Percentiles rank a stretch among this genome's conserved stretches.
phyloP scores from a whole-genome alignment of 2,329 filamentous ascomycete species.

The Phialophora chinensis region DNA sequence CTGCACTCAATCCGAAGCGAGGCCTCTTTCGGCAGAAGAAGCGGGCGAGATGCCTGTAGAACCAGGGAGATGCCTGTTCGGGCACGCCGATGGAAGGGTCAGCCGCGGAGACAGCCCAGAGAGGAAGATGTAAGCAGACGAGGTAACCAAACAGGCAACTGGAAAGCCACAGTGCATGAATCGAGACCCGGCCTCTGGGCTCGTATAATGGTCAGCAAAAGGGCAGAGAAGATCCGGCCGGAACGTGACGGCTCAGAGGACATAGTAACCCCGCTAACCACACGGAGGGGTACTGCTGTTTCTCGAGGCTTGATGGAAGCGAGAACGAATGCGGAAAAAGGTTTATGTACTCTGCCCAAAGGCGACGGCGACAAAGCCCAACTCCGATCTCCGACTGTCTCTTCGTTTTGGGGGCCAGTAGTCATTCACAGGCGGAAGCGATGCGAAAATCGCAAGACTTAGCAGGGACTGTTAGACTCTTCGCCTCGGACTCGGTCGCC shows the following conservation, averaged over 20 bases:
- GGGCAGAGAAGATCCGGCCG: neutral
- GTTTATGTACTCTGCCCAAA: constrained; percentile 8
- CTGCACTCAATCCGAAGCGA: constrained; percentile 20
- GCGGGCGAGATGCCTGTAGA: constrained; percentile 10
- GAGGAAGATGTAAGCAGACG: constrained; percentile 24
- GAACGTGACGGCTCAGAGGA: neutral
- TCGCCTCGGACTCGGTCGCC: constrained; percentile 14
- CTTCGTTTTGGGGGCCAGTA: neutral
- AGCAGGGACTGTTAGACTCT: neutral
- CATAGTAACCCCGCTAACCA: neutral
- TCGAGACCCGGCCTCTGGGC: constrained; percentile 8
- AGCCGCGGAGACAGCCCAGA: constrained; percentile 22
- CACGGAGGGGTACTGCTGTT: neutral
- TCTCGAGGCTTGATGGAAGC: neutral
- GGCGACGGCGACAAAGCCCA: neutral
- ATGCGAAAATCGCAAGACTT: neutral
- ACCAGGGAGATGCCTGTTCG: constrained; percentile 20
- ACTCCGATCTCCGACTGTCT: constrained; percentile 16
- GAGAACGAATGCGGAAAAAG: constrained; percentile 25
- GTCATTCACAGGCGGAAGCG: neutral
- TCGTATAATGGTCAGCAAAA: constrained; percentile 16
- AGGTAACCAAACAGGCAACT: constrained; percentile 17
- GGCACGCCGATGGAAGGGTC: constrained; percentile 22
- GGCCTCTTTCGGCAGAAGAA: constrained; percentile 18
- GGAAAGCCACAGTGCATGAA: constrained; percentile 20